A percentile compares a stretch with the other conserved stretches of the same genome.
These are phyloP conservation scores for Pseudocercospora fuligena DNA, from an alignment of 2,329 filamentous ascomycete genomes.

Conservation along the genomic window DNA sequence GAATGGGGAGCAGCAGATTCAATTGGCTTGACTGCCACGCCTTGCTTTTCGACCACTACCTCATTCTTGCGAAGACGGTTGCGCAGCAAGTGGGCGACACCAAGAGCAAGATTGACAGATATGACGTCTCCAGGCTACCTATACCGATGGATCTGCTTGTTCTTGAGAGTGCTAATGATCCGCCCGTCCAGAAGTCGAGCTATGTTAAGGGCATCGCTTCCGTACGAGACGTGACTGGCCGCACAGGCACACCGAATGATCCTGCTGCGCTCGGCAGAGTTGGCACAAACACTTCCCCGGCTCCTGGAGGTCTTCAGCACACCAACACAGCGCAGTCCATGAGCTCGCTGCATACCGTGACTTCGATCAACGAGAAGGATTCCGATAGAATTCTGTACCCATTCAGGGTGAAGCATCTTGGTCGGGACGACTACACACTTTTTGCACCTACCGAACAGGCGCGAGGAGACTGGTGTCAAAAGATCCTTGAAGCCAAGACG, in stretches of 20 bases:
- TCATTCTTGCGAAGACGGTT: slow-evolving; percentile 83
- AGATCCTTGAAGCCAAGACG: slow-evolving; percentile 94
- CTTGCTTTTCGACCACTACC: slow-evolving; percentile 93
- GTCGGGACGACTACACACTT: slow-evolving; percentile 88
- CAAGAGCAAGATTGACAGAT: slow-evolving; percentile 76
- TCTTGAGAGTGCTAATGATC: slow-evolving; percentile 89
- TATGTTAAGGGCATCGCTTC: slow-evolving; percentile 72
- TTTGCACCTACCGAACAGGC: slow-evolving; percentile 79
- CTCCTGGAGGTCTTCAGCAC: slow-evolving; percentile 66
- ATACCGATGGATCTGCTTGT: slow-evolving; percentile 97
- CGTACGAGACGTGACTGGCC: slow-evolving; percentile 61
- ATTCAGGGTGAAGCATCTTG: slow-evolving; percentile 93
- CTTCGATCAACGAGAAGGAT: slow-evolving; percentile 64
- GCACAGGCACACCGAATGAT: slow-evolving; percentile 32
- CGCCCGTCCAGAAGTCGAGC: slow-evolving; percentile 76
- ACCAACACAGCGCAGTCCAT: slow-evolving; percentile 68
- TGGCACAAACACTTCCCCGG: slow-evolving; percentile 44
- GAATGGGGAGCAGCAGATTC: slow-evolving; percentile 86
- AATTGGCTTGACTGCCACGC: slow-evolving; percentile 94
- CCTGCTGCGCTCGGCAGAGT: slow-evolving; percentile 56
- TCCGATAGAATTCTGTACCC: slow-evolving; percentile 84
- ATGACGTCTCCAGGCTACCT: slow-evolving; percentile 91
- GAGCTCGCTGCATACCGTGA: slow-evolving; percentile 52
- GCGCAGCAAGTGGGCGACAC: slow-evolving; percentile 67
- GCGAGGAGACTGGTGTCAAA: slow-evolving; percentile 86